These are phyloP conservation scores for Nannizziopsis barbatae DNA, from an alignment of 2,329 filamentous ascomycete genomes.

Conservation along the genomic window DNA sequence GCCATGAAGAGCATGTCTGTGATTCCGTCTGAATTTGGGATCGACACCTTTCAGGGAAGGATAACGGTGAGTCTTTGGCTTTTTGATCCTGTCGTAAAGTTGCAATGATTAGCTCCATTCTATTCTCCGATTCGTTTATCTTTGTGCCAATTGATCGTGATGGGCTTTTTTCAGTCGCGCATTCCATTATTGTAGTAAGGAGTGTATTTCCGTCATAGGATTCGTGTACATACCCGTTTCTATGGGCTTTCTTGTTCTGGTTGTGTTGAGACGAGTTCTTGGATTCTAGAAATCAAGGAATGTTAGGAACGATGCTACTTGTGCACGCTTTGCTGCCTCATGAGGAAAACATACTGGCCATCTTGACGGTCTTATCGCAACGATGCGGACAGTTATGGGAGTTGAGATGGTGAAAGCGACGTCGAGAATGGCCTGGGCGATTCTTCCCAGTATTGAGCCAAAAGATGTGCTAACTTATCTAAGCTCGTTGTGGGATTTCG, in stretches of 20 bases:
- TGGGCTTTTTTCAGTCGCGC: not conserved
- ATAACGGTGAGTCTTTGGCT: constrained; percentile 98
- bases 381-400: constrained; percentile 27
- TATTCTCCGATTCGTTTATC: not conserved
- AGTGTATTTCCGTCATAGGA: not conserved
- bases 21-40: constrained; percentile 99
- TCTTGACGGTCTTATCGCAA: constrained; percentile 36
- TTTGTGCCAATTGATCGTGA: not conserved
- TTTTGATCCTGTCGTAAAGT: constrained; percentile 75
- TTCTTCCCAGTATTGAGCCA: constrained; percentile 8
- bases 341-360: constrained; percentile 34
- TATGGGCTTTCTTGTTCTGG: constrained; percentile 96
- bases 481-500: constrained; percentile 14
- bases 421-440: constrained; percentile 6
- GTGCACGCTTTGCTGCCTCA: not conserved
- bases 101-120: not conserved
- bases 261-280: constrained; percentile 99
- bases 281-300: constrained; percentile 57
- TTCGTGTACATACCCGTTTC: constrained; percentile 73
- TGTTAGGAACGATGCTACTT: not conserved
- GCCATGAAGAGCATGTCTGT: constrained; percentile 98
- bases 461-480: constrained; percentile 12
- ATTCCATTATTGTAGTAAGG: not conserved
- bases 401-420: constrained; percentile 9
- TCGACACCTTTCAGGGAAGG: constrained; percentile 97